These are phyloP conservation scores for Suillus weaverae DNA, from an alignment of 768 basidiomycete genomes.

Conservation along the genomic window DNA sequence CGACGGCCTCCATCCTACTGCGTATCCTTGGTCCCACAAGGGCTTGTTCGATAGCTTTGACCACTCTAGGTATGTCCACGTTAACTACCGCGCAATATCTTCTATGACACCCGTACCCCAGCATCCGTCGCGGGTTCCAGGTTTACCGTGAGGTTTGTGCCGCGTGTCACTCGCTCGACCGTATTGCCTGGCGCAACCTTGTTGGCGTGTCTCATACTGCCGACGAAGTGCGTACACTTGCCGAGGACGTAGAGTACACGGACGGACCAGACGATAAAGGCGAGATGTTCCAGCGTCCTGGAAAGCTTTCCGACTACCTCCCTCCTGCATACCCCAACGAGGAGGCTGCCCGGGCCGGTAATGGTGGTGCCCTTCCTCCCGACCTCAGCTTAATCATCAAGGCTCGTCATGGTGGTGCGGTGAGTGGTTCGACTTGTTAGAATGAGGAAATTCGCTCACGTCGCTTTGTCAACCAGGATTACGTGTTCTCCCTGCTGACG, in stretches of 20 bases:
- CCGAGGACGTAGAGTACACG: constrained; percentile 95
- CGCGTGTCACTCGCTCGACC: constrained; percentile 97
- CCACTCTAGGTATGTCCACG: constrained; percentile 79
- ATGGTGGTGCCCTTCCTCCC: constrained; percentile 93
- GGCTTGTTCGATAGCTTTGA: constrained; percentile 91
- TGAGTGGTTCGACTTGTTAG: constrained; percentile 42
- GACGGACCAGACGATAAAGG: constrained; percentile 94
- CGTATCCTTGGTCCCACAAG: constrained; percentile 90
- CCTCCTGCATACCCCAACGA: constrained; percentile 96
- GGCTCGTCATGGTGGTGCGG: constrained; percentile 95
- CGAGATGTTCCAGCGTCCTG: constrained; percentile 98
- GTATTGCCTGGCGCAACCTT: constrained; percentile 99
- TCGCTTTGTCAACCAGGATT: constrained; percentile 62
- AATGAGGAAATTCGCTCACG: constrained; percentile 7
- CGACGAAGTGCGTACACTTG: constrained; percentile 86
- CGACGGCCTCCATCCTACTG: constrained; percentile 87
- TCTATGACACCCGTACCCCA: constrained; percentile 31
- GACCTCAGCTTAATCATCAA: constrained; percentile 97
- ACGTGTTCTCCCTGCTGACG: constrained; percentile 94
- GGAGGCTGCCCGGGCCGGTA: constrained; percentile 92
- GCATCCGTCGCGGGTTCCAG: constrained; percentile 93
- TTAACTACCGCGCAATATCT: constrained; percentile 11
- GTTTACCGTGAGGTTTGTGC: constrained; percentile 99
- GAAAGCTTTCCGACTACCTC: constrained; percentile 97
- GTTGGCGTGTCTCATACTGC: constrained; percentile 97